Evolutionary conservation across 441 rosid species (phyloP), one percentile per base, ranked within the genome.

Genomic region (Populus hybrid): DNA sequence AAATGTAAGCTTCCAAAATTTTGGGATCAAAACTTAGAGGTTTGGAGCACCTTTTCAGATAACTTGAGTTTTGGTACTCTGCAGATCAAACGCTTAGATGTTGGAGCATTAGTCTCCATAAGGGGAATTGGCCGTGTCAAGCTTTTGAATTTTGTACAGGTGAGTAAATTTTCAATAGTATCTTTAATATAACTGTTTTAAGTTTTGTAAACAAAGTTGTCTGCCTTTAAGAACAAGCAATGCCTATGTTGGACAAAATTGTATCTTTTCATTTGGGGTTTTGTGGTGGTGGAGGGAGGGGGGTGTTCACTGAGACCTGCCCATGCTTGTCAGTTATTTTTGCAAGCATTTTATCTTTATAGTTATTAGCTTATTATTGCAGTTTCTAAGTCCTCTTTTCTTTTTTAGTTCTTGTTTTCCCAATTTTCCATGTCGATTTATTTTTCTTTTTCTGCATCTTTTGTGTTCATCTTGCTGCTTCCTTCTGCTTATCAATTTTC

Each of bases 61-160:
- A 53, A 70, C 73, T 34, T 32, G n/a, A 21, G 36, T 57, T 81
- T 24, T 75, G 73, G 72, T 66, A 30, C 30, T 77, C 71, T 82
- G 81, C 82, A 92, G 97, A 88, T 90, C 75, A 89, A 91, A 81
- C 86, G 73, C 66, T 83, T 92, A 83, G 93, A 89, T 28, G 87
- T 92, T 67, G 97, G 94, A 34, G 97, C 97, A 42, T 84, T 90
- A 73, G 85, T 92, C 67, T 87, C 94, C 40, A 83, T 89, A 77
- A 82, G 94, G 77, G 97, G 93, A 53, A 83, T 90, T 71, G 89
- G 95, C 14, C 91, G 95, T 4, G 93, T 92, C 73, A 88, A 88
- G 87, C 85, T 92, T 63, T 64, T 85, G 9, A 79, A 82, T 46
- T 87, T 91, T 78, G 24, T 85, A 61, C 91, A 92, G 90, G 97